Evolutionary conservation across 2,329 filamentous ascomycete genomes (phyloP).

Genomic region (Trichoderma koningiopsis): DNA sequence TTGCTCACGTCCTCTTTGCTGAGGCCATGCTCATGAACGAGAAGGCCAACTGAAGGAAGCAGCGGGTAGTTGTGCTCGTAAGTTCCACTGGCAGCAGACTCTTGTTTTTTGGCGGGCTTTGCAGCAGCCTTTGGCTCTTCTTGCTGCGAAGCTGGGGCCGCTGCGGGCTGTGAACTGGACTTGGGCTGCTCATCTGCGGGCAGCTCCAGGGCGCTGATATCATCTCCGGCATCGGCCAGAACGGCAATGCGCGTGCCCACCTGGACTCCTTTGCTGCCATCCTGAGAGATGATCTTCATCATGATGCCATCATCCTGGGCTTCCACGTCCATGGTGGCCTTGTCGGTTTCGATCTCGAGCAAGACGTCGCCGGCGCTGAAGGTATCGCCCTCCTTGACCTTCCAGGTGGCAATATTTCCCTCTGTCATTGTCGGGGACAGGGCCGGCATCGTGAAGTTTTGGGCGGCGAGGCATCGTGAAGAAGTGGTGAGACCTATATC

Average conservation of each 20-base stretch:
- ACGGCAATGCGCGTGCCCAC: conserved; percentile 83
- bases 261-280: conserved; percentile 74
- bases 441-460: conserved; percentile 90
- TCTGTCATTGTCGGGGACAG: conserved; percentile 93
- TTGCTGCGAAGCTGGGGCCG: neutral
- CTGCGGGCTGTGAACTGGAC: conserved; percentile 27
- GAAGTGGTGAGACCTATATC: conserved; percentile 65
- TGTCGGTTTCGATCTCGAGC: conserved; percentile 91
- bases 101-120: conserved; percentile 21
- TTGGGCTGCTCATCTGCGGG: conserved; percentile 65
- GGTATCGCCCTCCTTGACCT: conserved; percentile 81
- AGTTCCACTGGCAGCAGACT: conserved; percentile 49
- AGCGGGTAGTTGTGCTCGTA: conserved; percentile 71
- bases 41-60: conserved; percentile 79
- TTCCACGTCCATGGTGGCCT: conserved; percentile 93
- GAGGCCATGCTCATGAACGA: conserved; percentile 78
- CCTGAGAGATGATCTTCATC: conserved; percentile 75
- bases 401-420: conserved; percentile 84
- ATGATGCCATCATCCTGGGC: conserved; percentile 86
- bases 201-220: conserved; percentile 72
- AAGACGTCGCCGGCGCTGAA: conserved; percentile 84
- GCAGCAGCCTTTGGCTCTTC: conserved; percentile 39
- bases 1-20: conserved; percentile 73
- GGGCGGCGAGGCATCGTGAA: conserved; percentile 67
- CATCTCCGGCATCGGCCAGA: conserved; percentile 78